Evolutionary conservation across 2,329 filamentous ascomycete genomes (phyloP).

Genomic region (Alternaria metachromatica): DNA sequence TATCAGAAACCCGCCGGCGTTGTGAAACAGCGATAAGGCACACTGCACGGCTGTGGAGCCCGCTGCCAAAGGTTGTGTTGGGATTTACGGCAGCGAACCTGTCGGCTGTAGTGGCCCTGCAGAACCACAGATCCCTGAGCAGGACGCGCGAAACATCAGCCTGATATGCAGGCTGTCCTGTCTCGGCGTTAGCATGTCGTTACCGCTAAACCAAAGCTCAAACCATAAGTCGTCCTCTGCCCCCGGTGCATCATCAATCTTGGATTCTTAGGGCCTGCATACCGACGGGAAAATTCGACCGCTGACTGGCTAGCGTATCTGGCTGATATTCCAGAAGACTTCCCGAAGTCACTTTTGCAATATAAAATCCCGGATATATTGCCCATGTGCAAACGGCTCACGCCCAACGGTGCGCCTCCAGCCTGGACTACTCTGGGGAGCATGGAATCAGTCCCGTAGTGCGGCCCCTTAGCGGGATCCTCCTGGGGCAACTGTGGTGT

Average conservation of each 20-base stretch:
- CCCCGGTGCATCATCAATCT: slow-evolving; percentile 20
- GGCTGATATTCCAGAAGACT: slow-evolving; percentile 24
- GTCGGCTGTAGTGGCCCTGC: slow-evolving; percentile 30
- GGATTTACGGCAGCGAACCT: slow-evolving; percentile 30
- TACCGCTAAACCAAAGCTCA: slow-evolving; percentile 20
- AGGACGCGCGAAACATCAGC: slow-evolving; percentile 37
- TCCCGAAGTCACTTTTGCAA: slow-evolving; percentile 21
- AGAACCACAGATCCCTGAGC: slow-evolving; percentile 32
- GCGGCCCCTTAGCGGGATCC: slow-evolving; percentile 25
- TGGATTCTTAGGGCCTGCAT: slow-evolving; percentile 16
- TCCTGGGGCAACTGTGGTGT: slow-evolving; percentile 10
- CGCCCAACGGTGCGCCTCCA: slow-evolving; percentile 24
- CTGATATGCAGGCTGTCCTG: slow-evolving; percentile 41
- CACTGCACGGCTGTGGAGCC: slow-evolving; percentile 28
- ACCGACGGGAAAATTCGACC: slow-evolving; percentile 13
- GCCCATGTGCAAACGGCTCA: slow-evolving; percentile 21
- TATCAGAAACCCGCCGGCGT: slow-evolving; percentile 35
- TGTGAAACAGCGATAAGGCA: slow-evolving; percentile 51
- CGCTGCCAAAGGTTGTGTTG: slow-evolving; percentile 24
- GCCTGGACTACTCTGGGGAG: slow-evolving; percentile 23
- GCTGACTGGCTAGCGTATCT: slow-evolving; percentile 29
- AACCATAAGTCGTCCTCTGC: slow-evolving; percentile 18
- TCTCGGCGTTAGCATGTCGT: slow-evolving; percentile 28
- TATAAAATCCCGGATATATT: slow-evolving; percentile 29
- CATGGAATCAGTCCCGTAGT: slow-evolving; percentile 34